Percentiles rank a stretch among this genome's conserved stretches.
These are phyloP conservation scores for Phylloporus arenicola DNA, from an alignment of 768 basidiomycete genomes.

Conservation along the genomic window DNA sequence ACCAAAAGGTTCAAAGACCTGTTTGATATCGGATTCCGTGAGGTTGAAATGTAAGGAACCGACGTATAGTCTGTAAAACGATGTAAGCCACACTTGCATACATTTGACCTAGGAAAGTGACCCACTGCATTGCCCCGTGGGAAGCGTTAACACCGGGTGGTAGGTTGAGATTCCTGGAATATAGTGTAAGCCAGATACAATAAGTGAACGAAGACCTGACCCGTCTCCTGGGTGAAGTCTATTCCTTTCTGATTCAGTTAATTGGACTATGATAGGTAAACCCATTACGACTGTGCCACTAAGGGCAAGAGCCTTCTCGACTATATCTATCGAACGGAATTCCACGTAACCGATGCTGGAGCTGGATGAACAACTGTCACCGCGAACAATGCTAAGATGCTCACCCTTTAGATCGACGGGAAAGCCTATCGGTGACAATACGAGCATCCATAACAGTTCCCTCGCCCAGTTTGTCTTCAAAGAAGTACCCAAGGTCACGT, in stretches of 20 bases:
- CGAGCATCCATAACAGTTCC: conserved; percentile 91
- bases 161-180: conserved; percentile 64
- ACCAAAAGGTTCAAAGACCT: conserved; percentile 99
- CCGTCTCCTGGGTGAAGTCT: conserved; percentile 83
- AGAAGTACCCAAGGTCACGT: conserved; percentile 96
- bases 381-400: conserved; percentile 14
- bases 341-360: conserved; percentile 96
- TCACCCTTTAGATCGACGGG: conserved; percentile 97
- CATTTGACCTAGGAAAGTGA: conserved; percentile 25
- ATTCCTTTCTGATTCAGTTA: conserved; percentile 95
- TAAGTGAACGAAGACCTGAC: conserved; percentile 38
- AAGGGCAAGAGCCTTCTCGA: conserved; percentile 84
- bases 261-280: conserved; percentile 92
- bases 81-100: conserved; percentile 11
- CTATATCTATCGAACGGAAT: conserved; percentile 83
- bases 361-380: conserved; percentile 3
- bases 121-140: conserved; percentile 80
- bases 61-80: conserved; percentile 74
- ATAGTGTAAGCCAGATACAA: conserved; percentile 8
- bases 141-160: conserved; percentile 80
- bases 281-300: conserved; percentile 98
- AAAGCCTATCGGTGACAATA: conserved; percentile 92
- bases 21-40: conserved; percentile 93
- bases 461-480: conserved; percentile 94
- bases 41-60: conserved; percentile 96